Evolutionary conservation across 371 early-diverging fungal species (phyloP).

Genomic region (Massospora cicadina): DNA sequence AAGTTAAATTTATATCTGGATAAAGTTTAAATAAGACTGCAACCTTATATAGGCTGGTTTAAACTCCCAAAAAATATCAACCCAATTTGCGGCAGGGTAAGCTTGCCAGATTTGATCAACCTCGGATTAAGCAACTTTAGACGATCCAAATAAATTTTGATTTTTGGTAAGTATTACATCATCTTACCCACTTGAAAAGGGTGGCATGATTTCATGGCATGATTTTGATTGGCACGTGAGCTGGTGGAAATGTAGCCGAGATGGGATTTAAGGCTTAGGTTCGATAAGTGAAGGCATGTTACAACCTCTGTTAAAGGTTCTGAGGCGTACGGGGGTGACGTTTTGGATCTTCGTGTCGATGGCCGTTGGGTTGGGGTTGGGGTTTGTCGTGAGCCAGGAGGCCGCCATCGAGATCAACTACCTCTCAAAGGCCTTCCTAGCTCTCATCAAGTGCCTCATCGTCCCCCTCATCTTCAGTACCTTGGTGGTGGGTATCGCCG

Average conservation of each 20-base stretch:
- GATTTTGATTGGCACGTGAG: neutral
- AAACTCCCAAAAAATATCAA: no score
- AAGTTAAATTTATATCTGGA: neutral
- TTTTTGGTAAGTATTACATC: neutral
- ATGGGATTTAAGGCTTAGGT: neutral
- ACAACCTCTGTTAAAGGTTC: neutral
- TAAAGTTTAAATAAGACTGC: neutral
- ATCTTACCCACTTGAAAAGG: neutral
- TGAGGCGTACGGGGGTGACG: slow-evolving; percentile 2
- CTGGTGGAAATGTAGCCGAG: neutral
- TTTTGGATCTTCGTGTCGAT: slow-evolving; percentile 35
- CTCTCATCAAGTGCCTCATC: slow-evolving; percentile 49
- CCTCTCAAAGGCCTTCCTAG: slow-evolving; percentile 34
- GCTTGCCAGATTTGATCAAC: neutral
- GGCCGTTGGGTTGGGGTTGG: slow-evolving; percentile 40
- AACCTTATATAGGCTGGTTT: no score
- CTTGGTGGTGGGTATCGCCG: slow-evolving; percentile 51
- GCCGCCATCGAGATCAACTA: slow-evolving; percentile 25
- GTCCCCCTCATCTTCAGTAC: slow-evolving; percentile 54
- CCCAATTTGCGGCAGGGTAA: no score
- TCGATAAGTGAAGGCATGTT: neutral
- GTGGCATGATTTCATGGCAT: neutral
- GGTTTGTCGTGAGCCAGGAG: slow-evolving; percentile 30
- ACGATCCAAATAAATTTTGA: neutral
- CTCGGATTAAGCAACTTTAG: neutral